Conservation (phyloP, 1,284 basidiomycete species). For the Boletus albobrunnescens region DNA sequence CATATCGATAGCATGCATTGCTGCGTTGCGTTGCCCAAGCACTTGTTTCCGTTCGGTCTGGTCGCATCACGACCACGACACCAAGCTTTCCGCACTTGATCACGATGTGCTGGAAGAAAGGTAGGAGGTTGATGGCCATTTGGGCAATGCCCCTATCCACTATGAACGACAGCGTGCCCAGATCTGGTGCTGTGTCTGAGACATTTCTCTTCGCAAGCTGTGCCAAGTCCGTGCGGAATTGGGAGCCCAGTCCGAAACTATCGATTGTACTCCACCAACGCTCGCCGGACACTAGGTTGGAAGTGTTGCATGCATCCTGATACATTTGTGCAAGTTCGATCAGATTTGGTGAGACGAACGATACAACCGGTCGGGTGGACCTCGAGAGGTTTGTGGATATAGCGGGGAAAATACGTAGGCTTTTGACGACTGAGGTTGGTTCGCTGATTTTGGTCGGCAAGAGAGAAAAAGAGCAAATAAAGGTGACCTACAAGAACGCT, state of each 20-base stretch:
- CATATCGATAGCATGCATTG: constrained; percentile 43
- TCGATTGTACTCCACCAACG: constrained; percentile 68
- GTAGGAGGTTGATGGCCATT: constrained; percentile 76
- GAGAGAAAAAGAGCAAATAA: neutral
- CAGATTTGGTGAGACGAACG: constrained; percentile 76
- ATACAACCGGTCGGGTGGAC: constrained; percentile 44
- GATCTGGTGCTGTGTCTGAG: constrained; percentile 37
- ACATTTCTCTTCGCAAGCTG: constrained; percentile 49
- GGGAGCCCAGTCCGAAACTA: constrained; percentile 54
- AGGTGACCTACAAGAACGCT: constrained; percentile 59
- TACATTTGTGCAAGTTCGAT: constrained; percentile 73
- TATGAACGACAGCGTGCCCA: constrained; percentile 61
- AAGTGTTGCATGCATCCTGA: constrained; percentile 44
- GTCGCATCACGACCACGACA: constrained; percentile 58
- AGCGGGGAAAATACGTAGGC: constrained; percentile 64
- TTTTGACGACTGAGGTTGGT: constrained; percentile 86
- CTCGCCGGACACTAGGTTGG: constrained; percentile 48
- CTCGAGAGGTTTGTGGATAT: constrained; percentile 39
- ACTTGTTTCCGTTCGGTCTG: constrained; percentile 40
- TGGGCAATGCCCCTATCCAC: constrained; percentile 65
- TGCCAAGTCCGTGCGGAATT: constrained; percentile 63
- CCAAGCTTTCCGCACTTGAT: constrained; percentile 79
- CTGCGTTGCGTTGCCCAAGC: constrained; percentile 49
- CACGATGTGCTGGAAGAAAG: constrained; percentile 76
- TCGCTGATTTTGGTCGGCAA: constrained; percentile 46